Percentiles rank a stretch among this genome's conserved stretches.
Evolutionary conservation across 345 rosid genomes (phyloP).

Genomic region (Euphorbia tirucalli): DNA sequence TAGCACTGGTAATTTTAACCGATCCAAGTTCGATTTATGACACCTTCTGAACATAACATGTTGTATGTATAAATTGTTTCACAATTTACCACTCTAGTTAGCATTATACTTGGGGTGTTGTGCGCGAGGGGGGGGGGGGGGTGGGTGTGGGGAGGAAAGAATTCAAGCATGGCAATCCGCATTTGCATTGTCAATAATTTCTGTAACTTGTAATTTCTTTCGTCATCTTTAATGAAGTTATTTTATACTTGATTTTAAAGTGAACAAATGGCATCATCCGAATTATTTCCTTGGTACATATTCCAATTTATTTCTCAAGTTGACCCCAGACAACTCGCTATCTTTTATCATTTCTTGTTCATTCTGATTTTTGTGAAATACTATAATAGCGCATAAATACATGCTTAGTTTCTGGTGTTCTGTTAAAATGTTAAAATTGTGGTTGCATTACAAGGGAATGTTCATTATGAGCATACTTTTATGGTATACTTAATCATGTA

Average conservation of each 20-base stretch:
- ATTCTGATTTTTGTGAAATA: too few species aligned
- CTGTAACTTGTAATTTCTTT: conserved; percentile 9
- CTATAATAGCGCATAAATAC: too few species aligned
- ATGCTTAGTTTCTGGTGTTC: too few species aligned
- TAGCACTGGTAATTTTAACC: neutral
- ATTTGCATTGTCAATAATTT: conserved; percentile 10
- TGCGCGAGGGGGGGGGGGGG: too few species aligned
- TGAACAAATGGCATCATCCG: neutral
- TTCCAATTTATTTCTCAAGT: neutral
- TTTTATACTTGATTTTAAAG: neutral
- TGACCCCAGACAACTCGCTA: neutral
- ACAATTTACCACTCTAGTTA: conserved; percentile 3
- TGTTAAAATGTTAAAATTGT: too few species aligned
- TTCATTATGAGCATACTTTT: too few species aligned
- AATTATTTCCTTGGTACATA: neutral
- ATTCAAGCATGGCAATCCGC: neutral
- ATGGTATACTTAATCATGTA: too few species aligned
- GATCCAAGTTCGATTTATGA: neutral
- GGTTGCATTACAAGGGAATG: too few species aligned
- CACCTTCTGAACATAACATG: neutral
- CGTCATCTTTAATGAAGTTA: neutral
- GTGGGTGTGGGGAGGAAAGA: too few species aligned
- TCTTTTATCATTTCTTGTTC: too few species aligned
- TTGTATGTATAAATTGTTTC: conserved; percentile 2
- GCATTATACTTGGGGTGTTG: conserved; percentile 11